Evolutionary conservation across 129 eudicot species (phyloP).

Genomic region (Solidago caesia): DNA sequence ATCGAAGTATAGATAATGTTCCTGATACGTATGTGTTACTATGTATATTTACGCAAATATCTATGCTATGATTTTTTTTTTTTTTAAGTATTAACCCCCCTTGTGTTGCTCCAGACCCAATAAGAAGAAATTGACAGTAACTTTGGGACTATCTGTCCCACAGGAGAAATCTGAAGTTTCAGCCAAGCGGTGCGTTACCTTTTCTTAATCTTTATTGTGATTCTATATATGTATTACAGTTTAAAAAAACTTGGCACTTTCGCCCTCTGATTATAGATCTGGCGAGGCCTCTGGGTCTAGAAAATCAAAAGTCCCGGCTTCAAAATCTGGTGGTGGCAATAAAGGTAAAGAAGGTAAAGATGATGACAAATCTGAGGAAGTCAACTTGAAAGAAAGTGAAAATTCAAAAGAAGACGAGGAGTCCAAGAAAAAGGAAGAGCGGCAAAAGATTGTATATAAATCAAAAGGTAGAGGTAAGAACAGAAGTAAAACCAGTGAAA

Average conservation of each 20-base stretch:
- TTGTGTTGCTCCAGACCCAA: conserved; percentile 11
- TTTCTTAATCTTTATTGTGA: conserved; percentile 4
- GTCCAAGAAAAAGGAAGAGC: not conserved
- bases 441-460: conserved; percentile 7
- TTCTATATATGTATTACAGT: conserved; percentile 6
- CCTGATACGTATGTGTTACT: conserved; percentile 57
- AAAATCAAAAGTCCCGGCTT: not conserved
- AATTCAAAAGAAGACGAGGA: conserved; percentile 6
- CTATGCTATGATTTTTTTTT: not conserved
- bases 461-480: conserved; percentile 13
- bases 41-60: not conserved
- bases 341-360: conserved; percentile 15
- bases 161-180: conserved; percentile 4
- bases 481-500: not conserved
- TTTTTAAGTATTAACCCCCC: not conserved
- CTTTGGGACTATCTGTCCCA: not conserved
- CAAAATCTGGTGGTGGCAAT: conserved; percentile 16
- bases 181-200: conserved; percentile 14
- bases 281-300: not conserved
- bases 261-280: conserved; percentile 12
- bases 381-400: conserved; percentile 9
- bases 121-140: conserved; percentile 3
- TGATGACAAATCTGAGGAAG: not conserved
- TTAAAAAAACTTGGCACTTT: not conserved
- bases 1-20: conserved; percentile 42